Percentiles rank a stretch among this genome's conserved stretches.
Evolutionary conservation across 2,329 filamentous ascomycete genomes (phyloP).

Genomic region (Colletotrichum simmondsii): DNA sequence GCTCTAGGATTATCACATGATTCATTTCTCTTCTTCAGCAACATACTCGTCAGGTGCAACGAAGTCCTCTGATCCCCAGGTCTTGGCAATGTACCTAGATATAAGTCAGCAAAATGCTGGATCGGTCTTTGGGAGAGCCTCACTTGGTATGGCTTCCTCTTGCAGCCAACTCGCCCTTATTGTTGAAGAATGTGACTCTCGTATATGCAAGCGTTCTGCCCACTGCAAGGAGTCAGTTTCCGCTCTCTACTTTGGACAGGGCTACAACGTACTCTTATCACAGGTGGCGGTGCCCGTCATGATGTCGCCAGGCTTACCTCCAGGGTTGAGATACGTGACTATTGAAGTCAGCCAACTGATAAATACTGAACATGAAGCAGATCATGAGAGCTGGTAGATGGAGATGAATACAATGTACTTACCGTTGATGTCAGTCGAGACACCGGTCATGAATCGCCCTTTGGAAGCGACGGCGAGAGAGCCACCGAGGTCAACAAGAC

Average conservation of each 20-base stretch:
- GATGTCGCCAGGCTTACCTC: conserved; percentile 66
- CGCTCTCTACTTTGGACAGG: no score
- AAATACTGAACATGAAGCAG: no score
- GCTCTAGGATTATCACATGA: background rate
- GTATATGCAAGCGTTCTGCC: conserved; percentile 74
- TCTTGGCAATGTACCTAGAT: conserved; percentile 54
- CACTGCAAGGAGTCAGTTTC: conserved; percentile 51
- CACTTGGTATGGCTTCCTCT: conserved; percentile 76
- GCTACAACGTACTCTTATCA: conserved; percentile 65
- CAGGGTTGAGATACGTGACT: conserved; percentile 73
- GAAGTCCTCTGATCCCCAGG: conserved; percentile 48
- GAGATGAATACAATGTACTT: conserved; percentile 10
- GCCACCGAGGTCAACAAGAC: conserved; percentile 75
- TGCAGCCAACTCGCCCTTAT: conserved; percentile 68
- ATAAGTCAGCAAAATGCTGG: background rate
- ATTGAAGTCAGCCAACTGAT: no score
- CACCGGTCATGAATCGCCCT: conserved; percentile 71
- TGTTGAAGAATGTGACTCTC: conserved; percentile 67
- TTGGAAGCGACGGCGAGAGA: conserved; percentile 74
- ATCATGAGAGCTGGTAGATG: no score
- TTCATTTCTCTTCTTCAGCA: conserved; percentile 42
- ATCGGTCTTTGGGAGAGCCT: conserved; percentile 34
- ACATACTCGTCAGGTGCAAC: conserved; percentile 48
- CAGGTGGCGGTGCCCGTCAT: conserved; percentile 67
- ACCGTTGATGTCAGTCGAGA: conserved; percentile 75